Evolutionary conservation across 73 alveolate genomes (phyloP).

Genomic region (Paramecium tetraurelia): DNA sequence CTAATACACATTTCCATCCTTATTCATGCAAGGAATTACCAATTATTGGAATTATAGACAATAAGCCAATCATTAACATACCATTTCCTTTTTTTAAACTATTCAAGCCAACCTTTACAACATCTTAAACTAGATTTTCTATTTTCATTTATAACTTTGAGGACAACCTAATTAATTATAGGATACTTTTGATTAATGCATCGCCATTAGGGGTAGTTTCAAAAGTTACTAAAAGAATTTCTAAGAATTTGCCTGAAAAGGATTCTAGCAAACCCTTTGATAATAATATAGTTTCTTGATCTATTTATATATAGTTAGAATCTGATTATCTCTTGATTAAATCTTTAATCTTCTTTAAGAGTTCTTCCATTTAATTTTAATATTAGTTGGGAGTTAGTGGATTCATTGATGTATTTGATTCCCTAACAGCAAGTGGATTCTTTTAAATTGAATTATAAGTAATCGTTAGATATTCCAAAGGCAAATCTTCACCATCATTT

Average conservation of each 20-base stretch:
- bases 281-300: constrained; percentile 9
- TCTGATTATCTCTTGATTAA: constrained; percentile 39
- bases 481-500: constrained; percentile 54
- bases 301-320: background rate
- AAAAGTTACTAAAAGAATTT: background rate
- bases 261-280: constrained; percentile 41
- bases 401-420: constrained; percentile 9
- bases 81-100: background rate
- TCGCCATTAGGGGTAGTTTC: background rate
- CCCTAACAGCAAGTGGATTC: constrained; percentile 50
- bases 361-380: constrained; percentile 46
- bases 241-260: constrained; percentile 13
- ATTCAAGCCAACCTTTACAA: background rate
- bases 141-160: background rate
- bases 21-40: background rate
- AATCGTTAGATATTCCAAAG: constrained; percentile 5
- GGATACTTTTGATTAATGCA: background rate
- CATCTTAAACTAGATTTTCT: background rate
- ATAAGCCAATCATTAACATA: constrained; percentile 3
- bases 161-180: background rate
- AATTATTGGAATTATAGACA: background rate
- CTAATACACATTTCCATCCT: background rate
- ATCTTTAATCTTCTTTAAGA: constrained; percentile 27
- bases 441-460: constrained; percentile 24
- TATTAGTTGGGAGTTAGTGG: background rate